Conservation (phyloP, 306 rosid genomes). For the Trichosanthes cucumerina region DNA sequence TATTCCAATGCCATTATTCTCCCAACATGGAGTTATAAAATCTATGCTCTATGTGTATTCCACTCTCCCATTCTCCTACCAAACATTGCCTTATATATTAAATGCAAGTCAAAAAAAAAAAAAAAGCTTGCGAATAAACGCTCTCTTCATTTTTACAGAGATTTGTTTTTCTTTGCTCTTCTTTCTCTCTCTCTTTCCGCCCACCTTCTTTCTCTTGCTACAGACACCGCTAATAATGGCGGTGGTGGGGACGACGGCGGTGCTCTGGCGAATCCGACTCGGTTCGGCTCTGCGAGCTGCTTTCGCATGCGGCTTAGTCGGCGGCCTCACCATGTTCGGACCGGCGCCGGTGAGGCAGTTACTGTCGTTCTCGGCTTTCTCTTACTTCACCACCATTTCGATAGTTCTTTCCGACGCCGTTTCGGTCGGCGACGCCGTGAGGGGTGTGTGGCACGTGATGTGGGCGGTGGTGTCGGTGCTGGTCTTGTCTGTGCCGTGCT, state of each 20-base stretch:
- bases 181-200: background rate
- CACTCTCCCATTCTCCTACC: background rate
- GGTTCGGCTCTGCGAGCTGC: slow-evolving; percentile 46
- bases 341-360: slow-evolving; percentile 28
- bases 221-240: background rate
- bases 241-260: slow-evolving; percentile 3
- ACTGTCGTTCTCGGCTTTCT: slow-evolving; percentile 44
- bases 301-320: slow-evolving; percentile 57
- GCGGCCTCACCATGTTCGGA: slow-evolving; percentile 35
- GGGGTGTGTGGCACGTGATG: slow-evolving; percentile 44
- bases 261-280: slow-evolving; percentile 30
- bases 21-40: background rate
- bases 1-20: background rate
- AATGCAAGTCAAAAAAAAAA: background rate
- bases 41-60: background rate
- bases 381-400: slow-evolving; percentile 48
- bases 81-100: background rate
- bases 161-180: background rate
- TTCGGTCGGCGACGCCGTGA: slow-evolving; percentile 51
- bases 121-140: background rate
- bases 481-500: slow-evolving; percentile 22
- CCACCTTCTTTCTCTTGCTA: background rate
- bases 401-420: slow-evolving; percentile 49
- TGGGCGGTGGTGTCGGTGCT: slow-evolving; percentile 35
- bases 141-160: background rate